Conservation (phyloP, 768 basidiomycete genomes). For the Filobasidium wieringae region DNA sequence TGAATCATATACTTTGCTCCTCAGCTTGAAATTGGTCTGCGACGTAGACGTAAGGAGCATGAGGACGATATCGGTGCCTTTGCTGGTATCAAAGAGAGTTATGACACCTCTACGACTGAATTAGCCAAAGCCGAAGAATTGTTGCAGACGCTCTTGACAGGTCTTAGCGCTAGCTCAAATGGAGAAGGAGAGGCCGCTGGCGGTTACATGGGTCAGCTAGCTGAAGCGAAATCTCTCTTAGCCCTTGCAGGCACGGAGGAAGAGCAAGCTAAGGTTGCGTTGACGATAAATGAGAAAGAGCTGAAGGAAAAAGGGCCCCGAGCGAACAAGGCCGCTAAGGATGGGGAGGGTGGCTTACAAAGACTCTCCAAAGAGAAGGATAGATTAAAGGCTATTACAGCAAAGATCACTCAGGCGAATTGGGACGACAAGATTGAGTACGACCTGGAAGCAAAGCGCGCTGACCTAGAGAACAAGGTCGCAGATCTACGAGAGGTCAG, state of each 20-base stretch:
- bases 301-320: conserved; percentile 60
- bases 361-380: conserved; percentile 47
- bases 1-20: conserved; percentile 1
- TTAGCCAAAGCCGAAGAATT: conserved; percentile 73
- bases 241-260: conserved; percentile 72
- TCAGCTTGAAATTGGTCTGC: conserved; percentile 51
- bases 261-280: conserved; percentile 64
- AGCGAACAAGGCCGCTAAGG: conserved; percentile 73
- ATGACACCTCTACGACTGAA: conserved; percentile 51
- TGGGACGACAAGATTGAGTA: conserved; percentile 70
- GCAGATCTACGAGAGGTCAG: conserved; percentile 54
- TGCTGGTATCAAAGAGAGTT: conserved; percentile 55
- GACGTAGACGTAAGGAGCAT: conserved; percentile 54
- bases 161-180: conserved; percentile 58
- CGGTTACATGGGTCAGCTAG: conserved; percentile 93
- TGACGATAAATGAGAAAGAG: conserved; percentile 67
- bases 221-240: conserved; percentile 62
- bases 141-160: conserved; percentile 87
- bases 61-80: conserved; percentile 49
- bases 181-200: conserved; percentile 59
- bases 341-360: conserved; percentile 58
- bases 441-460: conserved; percentile 45
- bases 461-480: conserved; percentile 49
- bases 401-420: conserved; percentile 50
- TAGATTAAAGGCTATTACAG: conserved; percentile 49